Conservation (phyloP, 202 grass and related monocot species). For the Setaria italica region DNA sequence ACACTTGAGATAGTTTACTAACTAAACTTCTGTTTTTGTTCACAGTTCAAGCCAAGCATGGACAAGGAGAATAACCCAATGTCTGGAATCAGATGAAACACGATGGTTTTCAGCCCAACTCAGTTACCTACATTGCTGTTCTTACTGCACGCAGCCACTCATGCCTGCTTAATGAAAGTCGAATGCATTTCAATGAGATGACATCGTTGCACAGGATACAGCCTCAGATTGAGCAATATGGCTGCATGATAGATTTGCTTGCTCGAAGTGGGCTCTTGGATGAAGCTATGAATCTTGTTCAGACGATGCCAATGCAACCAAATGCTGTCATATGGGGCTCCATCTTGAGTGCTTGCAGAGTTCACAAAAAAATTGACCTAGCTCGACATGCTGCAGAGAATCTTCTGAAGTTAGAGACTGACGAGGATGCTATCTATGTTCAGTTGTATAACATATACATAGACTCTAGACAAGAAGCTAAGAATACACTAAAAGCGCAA, state of each 20-base stretch:
- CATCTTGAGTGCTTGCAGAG: conserved; percentile 70
- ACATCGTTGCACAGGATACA: conserved; percentile 53
- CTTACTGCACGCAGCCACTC: conserved; percentile 75
- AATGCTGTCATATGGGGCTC: too few species aligned
- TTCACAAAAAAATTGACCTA: conserved; percentile 55
- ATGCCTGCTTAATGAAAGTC: too few species aligned
- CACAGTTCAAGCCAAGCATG: too few species aligned
- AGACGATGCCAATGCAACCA: too few species aligned
- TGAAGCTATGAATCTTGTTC: conserved; percentile 71
- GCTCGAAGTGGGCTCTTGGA: conserved; percentile 55
- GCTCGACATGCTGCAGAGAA: conserved; percentile 55
- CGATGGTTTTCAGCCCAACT: conserved; percentile 54
- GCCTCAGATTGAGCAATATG: conserved; percentile 73
- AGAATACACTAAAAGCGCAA: conserved; percentile 1
- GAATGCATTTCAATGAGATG: conserved; percentile 67
- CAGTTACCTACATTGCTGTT: conserved; percentile 73
- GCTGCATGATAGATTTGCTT: conserved; percentile 83
- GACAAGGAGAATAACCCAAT: too few species aligned
- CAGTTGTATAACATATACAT: conserved; percentile 78
- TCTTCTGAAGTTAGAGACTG: conserved; percentile 65
- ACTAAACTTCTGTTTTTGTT: too few species aligned
- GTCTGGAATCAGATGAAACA: conserved; percentile 73
- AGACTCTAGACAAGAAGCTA: conserved; percentile 48
- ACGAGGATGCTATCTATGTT: conserved; percentile 70
- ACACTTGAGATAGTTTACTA: too few species aligned